Evolutionary conservation across 2,329 filamentous ascomycete genomes (phyloP).

Genomic region (Botrytis hyacinthi): DNA sequence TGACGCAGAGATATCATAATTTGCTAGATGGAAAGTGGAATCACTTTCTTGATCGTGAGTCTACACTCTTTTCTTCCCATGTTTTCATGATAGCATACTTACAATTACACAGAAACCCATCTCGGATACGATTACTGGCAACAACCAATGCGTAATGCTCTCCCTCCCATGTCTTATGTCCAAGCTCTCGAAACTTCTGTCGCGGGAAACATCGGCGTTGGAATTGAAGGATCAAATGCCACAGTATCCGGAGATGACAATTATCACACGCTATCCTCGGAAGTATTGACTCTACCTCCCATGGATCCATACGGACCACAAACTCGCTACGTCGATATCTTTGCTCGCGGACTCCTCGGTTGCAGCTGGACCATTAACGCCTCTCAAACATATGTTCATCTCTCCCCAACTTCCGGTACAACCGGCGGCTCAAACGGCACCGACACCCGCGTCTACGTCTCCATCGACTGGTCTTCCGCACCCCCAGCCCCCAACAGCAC

Average conservation of each 20-base stretch:
- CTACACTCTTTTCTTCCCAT: background rate
- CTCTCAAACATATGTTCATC: slow-evolving; percentile 50
- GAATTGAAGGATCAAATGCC: slow-evolving; percentile 64
- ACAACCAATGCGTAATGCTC: slow-evolving; percentile 68
- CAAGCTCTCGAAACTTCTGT: slow-evolving; percentile 57
- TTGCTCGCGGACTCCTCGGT: slow-evolving; percentile 52
- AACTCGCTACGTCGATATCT: slow-evolving; percentile 62
- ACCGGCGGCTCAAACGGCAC: slow-evolving; percentile 48
- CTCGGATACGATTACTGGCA: slow-evolving; percentile 56
- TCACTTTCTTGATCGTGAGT: slow-evolving; percentile 56
- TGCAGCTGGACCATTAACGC: slow-evolving; percentile 54
- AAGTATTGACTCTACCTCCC: slow-evolving; percentile 52
- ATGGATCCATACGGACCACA: slow-evolving; percentile 58
- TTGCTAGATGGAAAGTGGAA: slow-evolving; percentile 62
- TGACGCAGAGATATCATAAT: slow-evolving; percentile 56
- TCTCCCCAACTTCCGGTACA: slow-evolving; percentile 50
- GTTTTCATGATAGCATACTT: slow-evolving; percentile 28
- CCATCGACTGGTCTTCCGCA: slow-evolving; percentile 54
- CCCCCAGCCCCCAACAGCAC: slow-evolving; percentile 44
- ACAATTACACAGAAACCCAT: slow-evolving; percentile 47
- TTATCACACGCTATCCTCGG: slow-evolving; percentile 56
- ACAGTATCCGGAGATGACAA: slow-evolving; percentile 66
- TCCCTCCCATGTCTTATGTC: slow-evolving; percentile 60
- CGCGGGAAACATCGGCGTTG: slow-evolving; percentile 61
- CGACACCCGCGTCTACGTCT: slow-evolving; percentile 53